A percentile compares a stretch with the other conserved stretches of the same genome.
Conservation (phyloP, 768 basidiomycete species). For the Pulveroboletus sp. region DNA sequence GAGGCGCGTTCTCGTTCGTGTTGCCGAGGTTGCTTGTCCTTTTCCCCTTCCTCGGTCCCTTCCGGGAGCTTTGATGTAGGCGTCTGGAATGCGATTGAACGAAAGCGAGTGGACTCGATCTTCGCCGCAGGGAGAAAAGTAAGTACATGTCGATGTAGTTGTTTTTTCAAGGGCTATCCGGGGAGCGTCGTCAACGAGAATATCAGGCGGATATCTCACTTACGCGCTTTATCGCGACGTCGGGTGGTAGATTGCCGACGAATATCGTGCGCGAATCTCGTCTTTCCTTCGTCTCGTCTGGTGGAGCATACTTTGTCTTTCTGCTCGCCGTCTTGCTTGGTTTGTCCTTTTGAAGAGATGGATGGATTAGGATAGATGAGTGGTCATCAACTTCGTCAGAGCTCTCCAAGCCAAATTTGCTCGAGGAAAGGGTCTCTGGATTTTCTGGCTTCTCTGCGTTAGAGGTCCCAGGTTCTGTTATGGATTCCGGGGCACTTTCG, state of each 20-base stretch:
- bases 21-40: conserved; percentile 32
- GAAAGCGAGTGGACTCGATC: conserved; percentile 91
- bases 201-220: conserved; percentile 17
- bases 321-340: conserved; percentile 23
- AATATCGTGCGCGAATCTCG: conserved; percentile 85
- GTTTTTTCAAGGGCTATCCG: conserved; percentile 64
- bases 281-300: conserved; percentile 66
- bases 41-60: conserved; percentile 29
- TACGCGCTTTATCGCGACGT: conserved; percentile 75
- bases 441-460: not conserved
- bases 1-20: conserved; percentile 58
- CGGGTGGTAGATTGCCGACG: conserved; percentile 80
- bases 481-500: not conserved
- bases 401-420: conserved; percentile 28
- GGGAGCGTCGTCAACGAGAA: not conserved
- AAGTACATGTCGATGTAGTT: conserved; percentile 72
- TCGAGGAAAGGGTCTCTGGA: conserved; percentile 4
- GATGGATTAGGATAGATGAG: conserved; percentile 52
- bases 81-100: conserved; percentile 84
- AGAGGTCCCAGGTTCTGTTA: not conserved
- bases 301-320: conserved; percentile 50
- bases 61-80: conserved; percentile 65
- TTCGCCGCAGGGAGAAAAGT: conserved; percentile 66
- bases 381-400: conserved; percentile 33
- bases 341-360: conserved; percentile 40